A percentile compares a stretch with the other conserved stretches of the same genome.
Conservation (phyloP, 257 asterid species). For the Solanum paucissectum region DNA sequence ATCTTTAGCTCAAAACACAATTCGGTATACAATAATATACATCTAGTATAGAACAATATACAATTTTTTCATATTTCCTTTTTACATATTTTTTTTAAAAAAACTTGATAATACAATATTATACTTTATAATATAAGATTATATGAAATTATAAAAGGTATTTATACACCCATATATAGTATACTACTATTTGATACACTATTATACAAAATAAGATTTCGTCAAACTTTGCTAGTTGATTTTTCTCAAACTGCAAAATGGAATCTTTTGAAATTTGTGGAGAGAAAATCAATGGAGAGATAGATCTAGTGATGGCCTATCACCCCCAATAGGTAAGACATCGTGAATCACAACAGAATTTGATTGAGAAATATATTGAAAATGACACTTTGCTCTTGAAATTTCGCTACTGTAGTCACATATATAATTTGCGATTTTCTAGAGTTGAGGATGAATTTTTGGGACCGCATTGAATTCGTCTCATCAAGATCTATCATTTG, state of each 20-base stretch:
- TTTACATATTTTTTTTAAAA: no score
- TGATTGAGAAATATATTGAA: no score
- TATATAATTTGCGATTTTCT: no score
- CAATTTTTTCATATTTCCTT: background rate
- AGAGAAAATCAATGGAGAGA: background rate
- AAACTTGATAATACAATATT: background rate
- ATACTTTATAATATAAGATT: no score
- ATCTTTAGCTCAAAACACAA: background rate
- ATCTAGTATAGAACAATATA: no score
- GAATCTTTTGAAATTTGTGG: background rate
- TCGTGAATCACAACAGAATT: background rate
- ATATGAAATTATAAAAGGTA: background rate
- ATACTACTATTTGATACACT: background rate
- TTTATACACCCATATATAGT: background rate
- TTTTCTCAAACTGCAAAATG: background rate
- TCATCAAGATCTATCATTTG: no score
- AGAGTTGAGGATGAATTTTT: no score
- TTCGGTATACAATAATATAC: no score
- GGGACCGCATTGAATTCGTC: no score
- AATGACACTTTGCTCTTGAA: no score
- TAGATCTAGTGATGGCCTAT: background rate
- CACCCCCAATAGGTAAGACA: background rate
- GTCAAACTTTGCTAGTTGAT: background rate
- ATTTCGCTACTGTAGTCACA: no score
- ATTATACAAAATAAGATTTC: background rate